Base-by-base conservation (phyloP, 176 grass and related monocot species). In the Melocanna baccifera region DNA sequence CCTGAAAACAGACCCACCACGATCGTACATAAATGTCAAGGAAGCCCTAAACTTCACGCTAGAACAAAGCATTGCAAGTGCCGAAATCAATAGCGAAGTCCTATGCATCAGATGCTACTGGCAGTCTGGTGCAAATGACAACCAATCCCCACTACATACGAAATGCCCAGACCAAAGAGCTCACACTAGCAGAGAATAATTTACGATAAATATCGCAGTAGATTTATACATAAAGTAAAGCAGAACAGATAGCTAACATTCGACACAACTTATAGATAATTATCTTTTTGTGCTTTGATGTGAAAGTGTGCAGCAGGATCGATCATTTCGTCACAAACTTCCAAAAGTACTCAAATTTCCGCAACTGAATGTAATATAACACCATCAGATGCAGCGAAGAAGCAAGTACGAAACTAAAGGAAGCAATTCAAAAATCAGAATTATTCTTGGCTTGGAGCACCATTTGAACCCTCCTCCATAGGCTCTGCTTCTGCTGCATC, bases 401-500 rank as follows among this genome's bases (percentile, higher is more conserved):
- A 74, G 72, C 85, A 84, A 58, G 52, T 76, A 75, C 62, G 87
- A 75, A 90, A 74, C 75, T 79, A 84, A 65, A 15, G 34, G 43
- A 79, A 84, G 69, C 20, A 43, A 87, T 84, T 80, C 62, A 68
- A 87, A 81, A 84, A 80, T 70, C 19, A 76, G 66, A 86, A 53
- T 63, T 85, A 92, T 92, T 78, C 90, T 78, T 87, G 77, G 59
- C 69, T 62, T 62, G 83, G 63, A 32, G 90, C 89, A 87, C 85
- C 91, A 53, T 93, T 82, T 53, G 95, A 82, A 58, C 82, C 64
- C 47, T 88, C 85, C 39, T 94, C 91, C 93, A 92, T 94, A 5
- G 91, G 84, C 74, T 95, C 91, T 68, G 91, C 85, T 65, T 93
- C 92, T 63, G 87, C 91, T 62, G 89, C 71, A 19, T 98, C 93